Base-by-base conservation (phyloP, 805 yeast species). In the Zygoascus flipseniorum region DNA sequence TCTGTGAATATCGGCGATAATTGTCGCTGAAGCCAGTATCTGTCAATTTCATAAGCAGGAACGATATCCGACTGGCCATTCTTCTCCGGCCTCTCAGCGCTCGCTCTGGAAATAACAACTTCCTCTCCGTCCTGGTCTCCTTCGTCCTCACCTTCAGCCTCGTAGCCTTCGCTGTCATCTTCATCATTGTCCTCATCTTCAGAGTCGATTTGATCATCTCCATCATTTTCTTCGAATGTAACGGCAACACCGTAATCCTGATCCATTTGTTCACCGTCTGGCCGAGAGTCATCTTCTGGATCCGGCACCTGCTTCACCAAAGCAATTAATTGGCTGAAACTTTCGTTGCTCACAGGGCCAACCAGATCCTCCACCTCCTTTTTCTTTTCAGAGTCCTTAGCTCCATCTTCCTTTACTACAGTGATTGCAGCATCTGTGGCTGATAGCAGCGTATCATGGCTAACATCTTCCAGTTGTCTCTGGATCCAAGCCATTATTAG, bases 361-460 rank as follows among this genome's bases (percentile, higher is more conserved):
- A 89, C 61, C 1, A 82, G 71, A 4, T 71, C 74, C 51, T 80
- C 80, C 2, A 86, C 62, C 47, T 75, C 76, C n/a, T 66, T 62
- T 48, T 79, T 79, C 57, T 78, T 78, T 8, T 69, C 70, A 2
- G 60, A 57, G 18, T 78, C 81, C 1, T 73, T 66, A 0, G 68
- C 53, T 1, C 67, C 70, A 1, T 74, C 81, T 50, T 74, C 72
- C 59, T 78, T 81, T 55, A 85, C 60, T 1, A 76, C 67, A 57
- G 78, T 84, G 42, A 87, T 60, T 0, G 83, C 63, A 2, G 83
- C 71, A 64, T 86, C 93, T 1, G 56, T 51, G 4, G 89, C 86
- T 2, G 93, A 83, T 19, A 81, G 65, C 1, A 89, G 75, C 1
- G 82, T 78, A 44, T 81, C 86, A 53, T 85, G 89, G 8, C 90